Base-by-base conservation (phyloP, 2,329 filamentous ascomycete species). In the Xylaria sp. region DNA sequence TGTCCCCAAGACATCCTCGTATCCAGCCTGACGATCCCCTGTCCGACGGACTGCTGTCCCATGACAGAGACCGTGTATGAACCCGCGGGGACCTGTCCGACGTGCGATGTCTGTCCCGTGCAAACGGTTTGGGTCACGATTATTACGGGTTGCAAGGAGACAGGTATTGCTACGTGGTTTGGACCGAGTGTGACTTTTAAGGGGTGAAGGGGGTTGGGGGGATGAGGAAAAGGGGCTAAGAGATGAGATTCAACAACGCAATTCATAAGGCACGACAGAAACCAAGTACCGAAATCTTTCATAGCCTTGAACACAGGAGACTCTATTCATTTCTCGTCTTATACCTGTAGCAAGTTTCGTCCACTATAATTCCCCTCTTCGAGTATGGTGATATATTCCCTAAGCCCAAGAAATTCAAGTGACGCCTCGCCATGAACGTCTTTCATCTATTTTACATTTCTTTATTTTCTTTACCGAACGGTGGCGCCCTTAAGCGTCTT, bases 401-500 rank as follows among this genome's bases (percentile, higher is more conserved):
- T 23, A 23, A 23, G 23, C 23, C 23, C 23, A 23, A 23, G n/a
- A 16, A 23, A 23, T 23, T 23, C 10, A 39, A 13, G 37, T 39
- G 11, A 9, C 37, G 8, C 37, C 8, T 39, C 37, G 8, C 11
- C 37, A 9, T 39, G 8, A 9, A 9, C 37, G 8, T 39, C 37
- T 39, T 39, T 39, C 37, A 39, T 39, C 37, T 39, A 39, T 13
- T 39, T 39, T 55, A 19, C 53, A 10, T 52, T 7, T n/a, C 48
- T 18, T 46, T 44, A 35, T 52, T 9, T 3, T 9, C 39, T 69
- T 76, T 89, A 97, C 81, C 92, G 85, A 65, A 97, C 91, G 65
- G 86, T 85, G 64, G 90, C 94, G 46, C 86, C 87, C 77, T 87
- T 88, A 71, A 99, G 79, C 60, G 81, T 90, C 76, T 88, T 85